These are phyloP conservation scores for Colletotrichum cuscutae DNA, from an alignment of 2,329 filamentous ascomycete genomes.

Conservation along the genomic window DNA sequence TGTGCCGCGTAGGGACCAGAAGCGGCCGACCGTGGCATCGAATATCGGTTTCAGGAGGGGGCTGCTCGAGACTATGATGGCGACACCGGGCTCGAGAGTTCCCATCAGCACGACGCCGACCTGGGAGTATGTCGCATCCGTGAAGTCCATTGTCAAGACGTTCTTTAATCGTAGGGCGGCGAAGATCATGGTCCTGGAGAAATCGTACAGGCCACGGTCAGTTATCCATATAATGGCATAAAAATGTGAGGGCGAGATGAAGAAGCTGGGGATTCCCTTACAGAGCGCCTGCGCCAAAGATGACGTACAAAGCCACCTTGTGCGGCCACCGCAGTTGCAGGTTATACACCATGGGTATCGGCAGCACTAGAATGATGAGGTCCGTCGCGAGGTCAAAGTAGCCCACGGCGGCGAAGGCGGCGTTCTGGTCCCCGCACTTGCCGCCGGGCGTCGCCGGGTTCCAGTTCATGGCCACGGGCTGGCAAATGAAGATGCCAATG, in stretches of 20 bases:
- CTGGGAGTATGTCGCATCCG: slow-evolving; percentile 39
- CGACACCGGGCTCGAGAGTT: slow-evolving; percentile 38
- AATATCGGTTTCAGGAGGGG: slow-evolving; percentile 39
- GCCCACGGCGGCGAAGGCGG: slow-evolving; percentile 43
- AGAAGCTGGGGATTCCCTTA: slow-evolving; percentile 34
- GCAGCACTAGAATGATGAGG: slow-evolving; percentile 42
- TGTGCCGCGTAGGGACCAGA: slow-evolving; percentile 23
- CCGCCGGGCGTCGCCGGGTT: slow-evolving; percentile 44
- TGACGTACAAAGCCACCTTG: slow-evolving; percentile 42
- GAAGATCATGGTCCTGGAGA: slow-evolving; percentile 42
- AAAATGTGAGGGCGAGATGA: not conserved
- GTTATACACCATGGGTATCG: slow-evolving; percentile 43
- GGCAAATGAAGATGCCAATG: slow-evolving; percentile 43
- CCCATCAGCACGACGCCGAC: slow-evolving; percentile 21
- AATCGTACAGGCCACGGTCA: not conserved
- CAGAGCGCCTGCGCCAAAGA: slow-evolving; percentile 45
- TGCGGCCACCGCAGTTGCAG: slow-evolving; percentile 43
- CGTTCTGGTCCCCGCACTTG: slow-evolving; percentile 44
- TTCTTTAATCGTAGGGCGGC: slow-evolving; percentile 36
- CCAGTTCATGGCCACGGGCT: slow-evolving; percentile 48
- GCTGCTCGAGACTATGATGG: slow-evolving; percentile 39
- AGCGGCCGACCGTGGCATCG: slow-evolving; percentile 36
- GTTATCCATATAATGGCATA: not conserved
- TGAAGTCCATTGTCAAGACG: slow-evolving; percentile 37
- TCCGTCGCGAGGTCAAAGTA: slow-evolving; percentile 45